Base-by-base conservation (phyloP, 1,139 yeast genomes). In the Blastobotrys apis region DNA sequence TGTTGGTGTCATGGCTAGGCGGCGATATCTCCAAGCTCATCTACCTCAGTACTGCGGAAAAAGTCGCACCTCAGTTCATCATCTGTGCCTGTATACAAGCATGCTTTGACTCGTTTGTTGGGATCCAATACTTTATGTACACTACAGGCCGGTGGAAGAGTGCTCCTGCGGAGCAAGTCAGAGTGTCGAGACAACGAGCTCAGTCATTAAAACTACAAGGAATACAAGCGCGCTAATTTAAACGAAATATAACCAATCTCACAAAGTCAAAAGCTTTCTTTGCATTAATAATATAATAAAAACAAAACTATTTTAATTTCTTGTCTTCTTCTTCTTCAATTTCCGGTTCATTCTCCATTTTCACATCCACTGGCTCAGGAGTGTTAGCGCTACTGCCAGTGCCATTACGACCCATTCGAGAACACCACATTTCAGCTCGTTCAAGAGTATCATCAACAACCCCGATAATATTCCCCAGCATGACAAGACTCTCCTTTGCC, bases 401-500 rank as follows among this genome's bases (percentile, higher is more conserved):
- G 10, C 10, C 26, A 10, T 10, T 23, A 23, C 9, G 26, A 4
- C 60, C 60, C 25, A 62, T 42, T 30, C 60, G 53, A 30, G 63
- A 63, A 45, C 67, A 65, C 97, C 97, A 90, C 27, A 72, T 68
- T 60, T 90, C 97, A 1, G 96, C 96, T 53, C 81, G 80, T 40
- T 78, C 83, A 48, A 92, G 69, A 44, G 90, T 88, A 33, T 84
- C 90, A 60, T 84, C 90, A 51, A 94, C 88, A 8, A 88, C 90
- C 40, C 74, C 75, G 50, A 88, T 87, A 27, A 92, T 81, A 50
- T 84, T 84, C 36, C 83, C 74, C 37, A 92, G 82, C 90, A 90
- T 87, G 37, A 84, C 94, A 45, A 92, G 69, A 0, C 95, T 81
- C 64, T 92, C 98, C 53, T 84, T 84, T 1, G 97, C 97, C 50